A percentile compares a stretch with the other conserved stretches of the same genome.
These are phyloP conservation scores for Fusarium beomiforme DNA, from an alignment of 2,329 filamentous ascomycete genomes.

Conservation along the genomic window DNA sequence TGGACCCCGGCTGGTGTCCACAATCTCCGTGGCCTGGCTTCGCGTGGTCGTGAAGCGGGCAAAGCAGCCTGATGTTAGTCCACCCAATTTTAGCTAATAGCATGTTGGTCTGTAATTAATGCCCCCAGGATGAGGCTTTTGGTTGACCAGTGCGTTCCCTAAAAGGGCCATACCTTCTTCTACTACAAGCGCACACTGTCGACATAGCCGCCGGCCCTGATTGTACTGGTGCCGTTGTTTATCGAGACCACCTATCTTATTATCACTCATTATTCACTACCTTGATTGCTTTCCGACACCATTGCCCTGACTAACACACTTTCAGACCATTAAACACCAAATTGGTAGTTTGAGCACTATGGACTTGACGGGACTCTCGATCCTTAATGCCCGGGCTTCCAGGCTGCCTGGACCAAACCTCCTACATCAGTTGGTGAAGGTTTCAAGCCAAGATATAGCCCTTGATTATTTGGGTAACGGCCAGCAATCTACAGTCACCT, in stretches of 20 bases:
- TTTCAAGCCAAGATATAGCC: constrained; percentile 40
- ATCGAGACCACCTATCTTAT: constrained; percentile 14
- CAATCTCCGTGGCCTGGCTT: constrained; percentile 34
- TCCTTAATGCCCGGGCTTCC: constrained; percentile 57
- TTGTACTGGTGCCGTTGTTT: constrained; percentile 19
- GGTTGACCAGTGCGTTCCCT: constrained; percentile 37
- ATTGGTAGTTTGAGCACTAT: constrained; percentile 31
- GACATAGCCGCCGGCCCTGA: constrained; percentile 8
- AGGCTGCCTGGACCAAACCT: constrained; percentile 56
- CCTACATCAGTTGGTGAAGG: constrained; percentile 69
- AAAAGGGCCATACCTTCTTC: constrained; percentile 40
- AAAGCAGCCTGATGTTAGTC: constrained; percentile 43
- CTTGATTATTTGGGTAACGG: constrained; percentile 47
- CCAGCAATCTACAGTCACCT: constrained; percentile 61
- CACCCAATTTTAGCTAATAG: constrained; percentile 42
- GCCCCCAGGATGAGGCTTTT: constrained; percentile 36
- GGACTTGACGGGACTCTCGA: constrained; percentile 50
- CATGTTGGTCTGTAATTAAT: constrained; percentile 35
- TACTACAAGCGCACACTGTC: constrained; percentile 25
- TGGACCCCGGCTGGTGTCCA: constrained; percentile 26
- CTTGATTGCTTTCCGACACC: constrained; percentile 2
- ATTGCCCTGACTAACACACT: neutral
- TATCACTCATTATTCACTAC: constrained; percentile 1
- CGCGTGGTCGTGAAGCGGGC: constrained; percentile 36
- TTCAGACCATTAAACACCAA: neutral